Conservation (phyloP, 148 eudicot genomes). For the Fagopyrum esculentum region DNA sequence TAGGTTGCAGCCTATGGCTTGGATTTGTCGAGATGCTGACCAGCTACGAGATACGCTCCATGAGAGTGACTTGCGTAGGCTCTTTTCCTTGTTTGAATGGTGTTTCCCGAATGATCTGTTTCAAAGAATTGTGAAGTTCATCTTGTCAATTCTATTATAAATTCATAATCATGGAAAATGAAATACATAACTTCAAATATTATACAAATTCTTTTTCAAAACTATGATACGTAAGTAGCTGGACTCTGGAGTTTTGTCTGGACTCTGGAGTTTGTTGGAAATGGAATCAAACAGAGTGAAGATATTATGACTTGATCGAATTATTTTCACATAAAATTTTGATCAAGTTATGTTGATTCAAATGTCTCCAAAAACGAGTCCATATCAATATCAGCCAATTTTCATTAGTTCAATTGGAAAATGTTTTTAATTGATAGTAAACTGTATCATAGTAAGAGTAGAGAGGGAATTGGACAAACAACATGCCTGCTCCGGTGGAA, state of each 20-base stretch:
- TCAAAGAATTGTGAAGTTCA: constrained; percentile 24
- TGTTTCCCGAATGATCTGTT: constrained; percentile 67
- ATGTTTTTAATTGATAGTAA: not conserved
- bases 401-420: not conserved
- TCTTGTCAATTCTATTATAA: not conserved
- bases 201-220: no score
- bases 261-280: not conserved
- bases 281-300: not conserved
- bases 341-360: no score
- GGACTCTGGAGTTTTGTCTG: no score
- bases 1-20: constrained; percentile 54
- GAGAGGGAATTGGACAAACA: not conserved
- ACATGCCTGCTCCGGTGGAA: constrained; percentile 5
- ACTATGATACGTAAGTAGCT: no score
- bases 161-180: not conserved
- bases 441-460: not conserved
- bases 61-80: constrained; percentile 49
- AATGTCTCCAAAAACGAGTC: not conserved
- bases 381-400: not conserved
- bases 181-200: not conserved
- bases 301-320: no score
- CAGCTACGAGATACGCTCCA: constrained; percentile 86
- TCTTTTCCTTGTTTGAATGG: constrained; percentile 30
- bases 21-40: constrained; percentile 77
- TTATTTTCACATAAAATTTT: not conserved